Evolutionary conservation across 139 green algal genomes (phyloP), one percentile per base, ranked within the genome.

Genomic region (Zygnema cylindricum): DNA sequence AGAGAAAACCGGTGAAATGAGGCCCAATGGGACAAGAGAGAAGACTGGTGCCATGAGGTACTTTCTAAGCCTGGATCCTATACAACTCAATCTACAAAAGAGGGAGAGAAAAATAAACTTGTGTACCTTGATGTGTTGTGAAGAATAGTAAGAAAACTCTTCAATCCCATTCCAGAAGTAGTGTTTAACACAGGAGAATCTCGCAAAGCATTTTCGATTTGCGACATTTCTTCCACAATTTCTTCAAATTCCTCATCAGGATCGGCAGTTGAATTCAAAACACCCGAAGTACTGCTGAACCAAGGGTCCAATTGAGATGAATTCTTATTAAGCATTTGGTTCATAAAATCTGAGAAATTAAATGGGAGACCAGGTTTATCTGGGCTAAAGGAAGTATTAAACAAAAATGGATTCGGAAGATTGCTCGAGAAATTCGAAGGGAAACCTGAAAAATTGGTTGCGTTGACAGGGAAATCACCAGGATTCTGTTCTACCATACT

Each of bases 51-150:
- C n/a, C n/a, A n/a, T n/a, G n/a, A n/a, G n/a, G n/a, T n/a, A n/a
- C n/a, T n/a, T n/a, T n/a, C n/a, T n/a, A n/a, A n/a, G n/a, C n/a
- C n/a, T n/a, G n/a, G n/a, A n/a, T n/a, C n/a, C n/a, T n/a, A n/a
- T n/a, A n/a, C n/a, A n/a, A n/a, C n/a, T n/a, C n/a, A n/a, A n/a
- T n/a, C n/a, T n/a, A n/a, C n/a, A n/a, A n/a, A n/a, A 63, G 16
- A 16, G 71, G 36, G 3, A 79, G 71, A 43, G 71, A 79, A 16
- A 16, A 16, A 43, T 7, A 43, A 79, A 79, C 11, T 41, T 79
- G 3, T 43, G 36, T 16, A 43, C 71, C 84, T 89, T n/a, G 84
- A 89, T 21, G 84, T 86, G 55, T 89, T 89, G 84, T 86, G 73
- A 33, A 89, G 38, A 49, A 89, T 85, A 21, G 73, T 86, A 7